A percentile compares a stretch with the other conserved stretches of the same genome.
phyloP scores from a whole-genome alignment of 2,329 filamentous ascomycete genomes.

The Talaromyces sp. region DNA sequence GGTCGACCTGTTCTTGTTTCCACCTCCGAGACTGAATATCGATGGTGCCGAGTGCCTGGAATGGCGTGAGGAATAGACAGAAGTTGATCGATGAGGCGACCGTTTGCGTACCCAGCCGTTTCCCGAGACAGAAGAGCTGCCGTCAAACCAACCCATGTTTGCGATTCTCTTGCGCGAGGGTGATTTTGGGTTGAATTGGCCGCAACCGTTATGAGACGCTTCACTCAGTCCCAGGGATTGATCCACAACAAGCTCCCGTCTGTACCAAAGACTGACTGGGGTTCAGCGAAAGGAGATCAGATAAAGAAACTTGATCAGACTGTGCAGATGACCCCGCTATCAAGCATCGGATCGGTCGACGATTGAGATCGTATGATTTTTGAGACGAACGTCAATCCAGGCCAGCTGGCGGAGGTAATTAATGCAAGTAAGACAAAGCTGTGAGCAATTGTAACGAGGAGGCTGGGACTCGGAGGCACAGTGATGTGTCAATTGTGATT shows the following conservation, averaged over 20 bases:
- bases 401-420: conserved; percentile 7
- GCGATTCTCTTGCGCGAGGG: not conserved
- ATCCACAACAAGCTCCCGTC: not conserved
- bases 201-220: not conserved
- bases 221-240: not conserved
- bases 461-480: conserved; percentile 1
- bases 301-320: not conserved
- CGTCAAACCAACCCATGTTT: conserved; percentile 46
- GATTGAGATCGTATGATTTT: not conserved
- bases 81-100: conserved; percentile 35
- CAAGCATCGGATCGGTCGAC: not conserved
- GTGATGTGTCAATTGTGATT: not conserved
- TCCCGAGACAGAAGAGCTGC: conserved; percentile 25
- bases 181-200: not conserved
- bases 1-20: conserved; percentile 31
- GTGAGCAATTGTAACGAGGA: not conserved
- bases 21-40: conserved; percentile 40
- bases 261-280: not conserved
- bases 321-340: not conserved
- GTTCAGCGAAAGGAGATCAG: not conserved
- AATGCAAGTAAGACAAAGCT: conserved; percentile 9
- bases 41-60: conserved; percentile 40
- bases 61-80: conserved; percentile 32
- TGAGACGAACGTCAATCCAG: not conserved
- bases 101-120: conserved; percentile 30